Conservation (phyloP, 305 asterid species). For the Caryopteris hybrid region DNA sequence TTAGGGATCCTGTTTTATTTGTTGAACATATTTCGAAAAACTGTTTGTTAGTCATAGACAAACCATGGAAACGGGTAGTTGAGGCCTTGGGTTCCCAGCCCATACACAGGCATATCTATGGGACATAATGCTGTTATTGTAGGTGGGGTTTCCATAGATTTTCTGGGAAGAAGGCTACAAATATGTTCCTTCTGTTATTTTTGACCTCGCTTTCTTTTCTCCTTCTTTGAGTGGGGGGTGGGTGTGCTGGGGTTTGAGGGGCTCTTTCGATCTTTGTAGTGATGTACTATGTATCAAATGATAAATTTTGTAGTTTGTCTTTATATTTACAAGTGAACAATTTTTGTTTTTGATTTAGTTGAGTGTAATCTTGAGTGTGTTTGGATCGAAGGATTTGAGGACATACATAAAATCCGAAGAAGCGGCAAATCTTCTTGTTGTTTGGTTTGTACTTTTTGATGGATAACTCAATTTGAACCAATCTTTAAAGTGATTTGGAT, state of each 20-base stretch:
- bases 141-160: no score
- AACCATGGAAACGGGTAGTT: conserved; percentile 79
- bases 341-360: not conserved
- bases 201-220: conserved; percentile 17
- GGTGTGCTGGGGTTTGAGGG: conserved; percentile 1
- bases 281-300: conserved; percentile 37
- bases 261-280: not conserved
- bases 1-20: conserved; percentile 81
- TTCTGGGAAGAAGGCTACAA: conserved; percentile 6
- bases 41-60: conserved; percentile 79
- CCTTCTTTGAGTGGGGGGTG: not conserved
- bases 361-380: no score
- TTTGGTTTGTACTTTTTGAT: no score
- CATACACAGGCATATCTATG: conserved; percentile 86
- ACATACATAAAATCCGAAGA: no score
- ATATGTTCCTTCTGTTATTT: conserved; percentile 16
- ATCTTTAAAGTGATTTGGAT: no score
- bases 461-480: no score
- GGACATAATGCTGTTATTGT: no score
- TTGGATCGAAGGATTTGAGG: no score
- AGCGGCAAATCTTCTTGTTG: no score
- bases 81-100: conserved; percentile 64
- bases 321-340: not conserved
- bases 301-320: not conserved
- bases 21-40: conserved; percentile 83